Evolutionary conservation across 2,329 filamentous ascomycete genomes (phyloP), one percentile per base, ranked within the genome.

Genomic region (Talaromyces sp.): DNA sequence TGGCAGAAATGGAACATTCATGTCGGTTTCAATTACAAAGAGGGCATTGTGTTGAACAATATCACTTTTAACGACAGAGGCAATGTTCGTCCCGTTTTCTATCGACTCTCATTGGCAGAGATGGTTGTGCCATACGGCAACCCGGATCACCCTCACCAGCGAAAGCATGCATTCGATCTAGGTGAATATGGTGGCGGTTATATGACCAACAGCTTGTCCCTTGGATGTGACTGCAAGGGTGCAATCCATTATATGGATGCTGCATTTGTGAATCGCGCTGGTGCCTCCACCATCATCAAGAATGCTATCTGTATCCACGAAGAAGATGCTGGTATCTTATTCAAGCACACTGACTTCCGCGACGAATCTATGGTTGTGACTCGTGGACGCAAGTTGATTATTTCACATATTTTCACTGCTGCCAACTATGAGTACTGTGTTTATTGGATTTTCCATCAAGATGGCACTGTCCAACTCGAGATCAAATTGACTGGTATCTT

Each of bases 1-100:
- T 96, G 92, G 92, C 91, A 96, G 72, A 96, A 95, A 69, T 97
- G 91, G 89, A 93, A 84, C 65, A 84, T 96, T 60, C 92, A 96
- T 70, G 84, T 97, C 54, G 92, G 92, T 20, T 97, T 96, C 82
- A 96, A 96, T 79, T 94, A 96, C 77, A 84, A 90, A 22, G 92
- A 97, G 74, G 92, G 92, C 19, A 88, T 96, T 62, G 89, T 96
- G 2, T 79, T 97, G 6, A 94, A 89, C 73, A 91, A 96, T 75
- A 91, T 96, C 68, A 89, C 86, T 3, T 96, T 88, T 75, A 92
- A 91, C 63, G 92, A 97, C 74, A 89, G 90, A 72, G 86, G 90
- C 41, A 87, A 77, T 39, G 79, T 87, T 30, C 82, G 92, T 29
- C 88, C 90, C 1, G 80, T 95, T 32, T 96, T 97, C 75, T 96